Conservation (phyloP, 345 rosid genomes). For the Eucalyptus rudis region DNA sequence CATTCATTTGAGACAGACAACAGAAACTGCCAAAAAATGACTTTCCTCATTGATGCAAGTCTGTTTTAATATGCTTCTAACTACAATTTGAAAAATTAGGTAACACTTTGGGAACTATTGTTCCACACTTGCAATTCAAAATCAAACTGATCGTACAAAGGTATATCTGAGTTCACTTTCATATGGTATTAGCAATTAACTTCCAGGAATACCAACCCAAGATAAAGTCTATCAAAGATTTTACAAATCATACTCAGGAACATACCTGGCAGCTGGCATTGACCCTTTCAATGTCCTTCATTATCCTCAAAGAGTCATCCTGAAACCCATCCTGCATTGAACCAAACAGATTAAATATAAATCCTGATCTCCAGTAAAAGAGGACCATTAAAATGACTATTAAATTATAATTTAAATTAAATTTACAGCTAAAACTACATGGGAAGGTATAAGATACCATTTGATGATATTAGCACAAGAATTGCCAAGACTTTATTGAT, state of each 20-base stretch:
- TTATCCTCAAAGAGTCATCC: constrained; percentile 81
- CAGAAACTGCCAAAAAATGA: background rate
- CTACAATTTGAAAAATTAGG: background rate
- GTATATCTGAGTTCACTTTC: background rate
- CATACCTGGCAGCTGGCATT: constrained; percentile 66
- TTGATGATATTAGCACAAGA: background rate
- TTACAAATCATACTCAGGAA: background rate
- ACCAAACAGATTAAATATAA: background rate
- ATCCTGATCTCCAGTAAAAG: background rate
- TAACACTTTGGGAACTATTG: background rate
- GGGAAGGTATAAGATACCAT: background rate
- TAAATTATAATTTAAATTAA: background rate
- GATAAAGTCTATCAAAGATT: background rate
- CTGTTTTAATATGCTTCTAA: background rate
- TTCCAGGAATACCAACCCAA: background rate
- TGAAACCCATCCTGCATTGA: constrained; percentile 77
- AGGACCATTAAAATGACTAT: background rate
- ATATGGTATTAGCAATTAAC: background rate
- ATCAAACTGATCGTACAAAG: background rate
- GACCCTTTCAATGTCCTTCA: constrained; percentile 62
- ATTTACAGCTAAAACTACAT: background rate
- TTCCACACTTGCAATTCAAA: background rate
- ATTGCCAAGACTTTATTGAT: background rate
- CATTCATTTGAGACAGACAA: background rate
- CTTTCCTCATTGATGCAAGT: background rate